phyloP scores from a whole-genome alignment of 2,329 filamentous ascomycete genomes.

The Epichloe aotearoae region DNA sequence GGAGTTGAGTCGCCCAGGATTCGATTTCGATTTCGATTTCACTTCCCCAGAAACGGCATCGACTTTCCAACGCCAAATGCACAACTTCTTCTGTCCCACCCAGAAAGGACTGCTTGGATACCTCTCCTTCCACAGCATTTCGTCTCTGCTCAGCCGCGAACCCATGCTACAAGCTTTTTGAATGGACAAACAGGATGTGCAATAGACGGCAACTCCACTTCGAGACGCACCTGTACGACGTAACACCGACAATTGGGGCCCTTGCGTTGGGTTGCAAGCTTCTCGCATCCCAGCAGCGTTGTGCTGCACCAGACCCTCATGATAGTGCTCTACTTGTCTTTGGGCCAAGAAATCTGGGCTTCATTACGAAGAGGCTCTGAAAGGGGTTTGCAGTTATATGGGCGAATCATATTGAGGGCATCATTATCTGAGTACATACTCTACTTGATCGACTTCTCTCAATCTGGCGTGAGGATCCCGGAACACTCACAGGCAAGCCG shows the following conservation, averaged over 20 bases:
- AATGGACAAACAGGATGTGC: constrained; percentile 3
- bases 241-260: constrained; percentile 4
- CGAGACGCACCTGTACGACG: constrained; percentile 1
- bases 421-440: neutral
- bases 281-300: neutral
- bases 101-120: neutral
- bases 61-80: neutral
- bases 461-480: too few species aligned
- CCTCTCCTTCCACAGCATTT: constrained; percentile 8
- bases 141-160: constrained; percentile 10
- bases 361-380: neutral
- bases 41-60: neutral
- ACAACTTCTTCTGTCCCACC: neutral
- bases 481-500: too few species aligned
- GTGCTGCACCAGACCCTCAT: neutral
- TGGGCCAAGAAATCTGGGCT: neutral
- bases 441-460: too few species aligned
- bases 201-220: constrained; percentile 1
- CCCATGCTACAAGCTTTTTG: constrained; percentile 1
- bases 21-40: too few species aligned
- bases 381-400: neutral
- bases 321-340: neutral
- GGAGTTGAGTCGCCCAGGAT: neutral
- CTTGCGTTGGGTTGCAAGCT: neutral
- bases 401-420: neutral